phyloP scores from a whole-genome alignment of 345 rosid species.

The Corchorus olitorius region DNA sequence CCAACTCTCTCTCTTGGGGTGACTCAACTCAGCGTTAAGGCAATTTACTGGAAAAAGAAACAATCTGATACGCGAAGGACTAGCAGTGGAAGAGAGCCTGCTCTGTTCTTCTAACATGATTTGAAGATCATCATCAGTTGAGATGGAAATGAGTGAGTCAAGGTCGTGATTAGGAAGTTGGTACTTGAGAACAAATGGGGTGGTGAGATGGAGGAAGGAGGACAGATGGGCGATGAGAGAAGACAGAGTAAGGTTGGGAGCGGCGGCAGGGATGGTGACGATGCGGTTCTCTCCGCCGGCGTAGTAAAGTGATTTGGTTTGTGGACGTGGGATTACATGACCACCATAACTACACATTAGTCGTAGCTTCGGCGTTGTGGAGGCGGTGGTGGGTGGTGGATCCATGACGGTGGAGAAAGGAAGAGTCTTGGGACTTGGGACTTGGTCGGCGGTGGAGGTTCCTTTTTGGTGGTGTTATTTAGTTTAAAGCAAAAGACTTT shows the following conservation, averaged over 20 bases:
- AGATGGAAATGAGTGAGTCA: conserved; percentile 60
- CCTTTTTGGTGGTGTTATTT: background rate
- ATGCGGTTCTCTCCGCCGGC: conserved; percentile 67
- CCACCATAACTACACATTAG: conserved; percentile 92
- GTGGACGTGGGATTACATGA: conserved; percentile 49
- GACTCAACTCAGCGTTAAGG: conserved; percentile 35
- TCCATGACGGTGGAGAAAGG: conserved; percentile 22
- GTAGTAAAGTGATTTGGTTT: conserved; percentile 57
- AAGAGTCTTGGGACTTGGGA: background rate
- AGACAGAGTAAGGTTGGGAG: conserved; percentile 23
- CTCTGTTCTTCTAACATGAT: conserved; percentile 70
- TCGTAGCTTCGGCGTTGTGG: conserved; percentile 41
- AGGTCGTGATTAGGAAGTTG: conserved; percentile 70
- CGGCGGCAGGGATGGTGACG: conserved; percentile 42
- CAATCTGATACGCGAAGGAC: conserved; percentile 45
- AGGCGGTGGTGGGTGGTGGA: background rate
- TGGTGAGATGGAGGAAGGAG: conserved; percentile 34
- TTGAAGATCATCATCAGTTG: conserved; percentile 64
- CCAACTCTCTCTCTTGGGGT: conserved; percentile 82
- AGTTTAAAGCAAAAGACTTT: background rate
- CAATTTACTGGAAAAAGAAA: conserved; percentile 43
- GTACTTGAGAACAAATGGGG: conserved; percentile 49
- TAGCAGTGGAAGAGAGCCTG: conserved; percentile 30
- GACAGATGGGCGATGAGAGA: conserved; percentile 43
- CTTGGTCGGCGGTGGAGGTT: background rate